Conservation (phyloP, 2,329 filamentous ascomycete genomes). For the Paracorniculantispora psalliotae region DNA sequence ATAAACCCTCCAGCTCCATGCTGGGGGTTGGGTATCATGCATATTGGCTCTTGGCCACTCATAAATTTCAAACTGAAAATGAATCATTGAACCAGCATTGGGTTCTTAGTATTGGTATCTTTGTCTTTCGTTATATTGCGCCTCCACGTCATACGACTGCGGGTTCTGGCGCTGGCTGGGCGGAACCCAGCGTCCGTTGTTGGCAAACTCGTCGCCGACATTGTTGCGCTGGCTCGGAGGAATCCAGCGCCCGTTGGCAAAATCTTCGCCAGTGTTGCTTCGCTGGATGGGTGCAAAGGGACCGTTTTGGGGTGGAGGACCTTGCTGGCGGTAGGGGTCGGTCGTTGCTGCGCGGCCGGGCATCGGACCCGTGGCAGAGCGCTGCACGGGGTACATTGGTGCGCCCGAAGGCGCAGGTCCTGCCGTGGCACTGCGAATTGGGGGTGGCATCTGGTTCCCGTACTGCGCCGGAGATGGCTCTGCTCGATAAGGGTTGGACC, state of each 20-base stretch:
- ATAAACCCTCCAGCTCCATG: neutral
- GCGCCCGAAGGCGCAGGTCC: slow-evolving; percentile 30
- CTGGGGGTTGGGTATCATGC: slow-evolving; percentile 1
- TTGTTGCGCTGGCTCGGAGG: slow-evolving; percentile 3
- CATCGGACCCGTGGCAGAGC: slow-evolving; percentile 42
- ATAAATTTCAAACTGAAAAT: neutral
- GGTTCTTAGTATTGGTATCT: neutral
- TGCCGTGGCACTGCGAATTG: slow-evolving; percentile 22
- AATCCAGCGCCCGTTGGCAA: neutral
- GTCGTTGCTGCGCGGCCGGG: slow-evolving; percentile 25
- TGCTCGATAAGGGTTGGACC: neutral
- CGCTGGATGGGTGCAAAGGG: neutral
- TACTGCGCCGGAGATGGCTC: neutral
- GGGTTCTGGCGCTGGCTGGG: slow-evolving; percentile 23
- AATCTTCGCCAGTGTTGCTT: neutral
- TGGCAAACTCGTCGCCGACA: neutral
- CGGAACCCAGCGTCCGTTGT: slow-evolving; percentile 12
- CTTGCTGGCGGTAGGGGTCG: slow-evolving; percentile 17
- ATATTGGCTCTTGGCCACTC: slow-evolving; percentile 1
- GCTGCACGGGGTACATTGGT: slow-evolving; percentile 33
- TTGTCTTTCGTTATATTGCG: slow-evolving; percentile 20
- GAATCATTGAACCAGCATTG: neutral
- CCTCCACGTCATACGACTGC: slow-evolving; percentile 34
- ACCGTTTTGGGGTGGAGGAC: slow-evolving; percentile 2
- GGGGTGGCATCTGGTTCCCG: neutral